These are phyloP conservation scores for Nematocida homosporus DNA, from an alignment of 371 early-diverging fungal species.

Conservation along the genomic window DNA sequence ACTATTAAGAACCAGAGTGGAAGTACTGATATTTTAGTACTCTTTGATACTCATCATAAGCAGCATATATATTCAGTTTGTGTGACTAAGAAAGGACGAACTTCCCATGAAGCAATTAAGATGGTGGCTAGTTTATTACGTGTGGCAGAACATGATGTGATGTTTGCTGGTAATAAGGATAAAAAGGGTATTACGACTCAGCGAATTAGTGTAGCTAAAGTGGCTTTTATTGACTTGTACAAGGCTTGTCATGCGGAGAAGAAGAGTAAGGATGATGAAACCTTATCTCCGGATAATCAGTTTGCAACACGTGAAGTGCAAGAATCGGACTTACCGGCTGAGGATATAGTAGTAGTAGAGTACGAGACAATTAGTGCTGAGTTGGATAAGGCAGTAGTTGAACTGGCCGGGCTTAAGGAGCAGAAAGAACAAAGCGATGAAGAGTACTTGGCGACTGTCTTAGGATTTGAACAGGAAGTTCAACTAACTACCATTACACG, in stretches of 20 bases:
- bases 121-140: slow-evolving; percentile 63
- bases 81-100: slow-evolving; percentile 60
- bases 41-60: slow-evolving; percentile 38
- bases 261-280: background rate
- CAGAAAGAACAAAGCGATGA: slow-evolving; percentile 3
- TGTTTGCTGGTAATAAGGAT: slow-evolving; percentile 96
- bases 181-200: slow-evolving; percentile 87
- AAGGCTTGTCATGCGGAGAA: slow-evolving; percentile 17
- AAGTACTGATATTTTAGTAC: slow-evolving; percentile 1
- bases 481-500: background rate
- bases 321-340: background rate
- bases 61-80: slow-evolving; percentile 52
- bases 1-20: slow-evolving; percentile 42
- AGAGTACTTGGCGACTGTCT: background rate
- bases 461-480: background rate
- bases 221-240: slow-evolving; percentile 53
- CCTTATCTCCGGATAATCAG: background rate
- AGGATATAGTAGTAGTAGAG: background rate
- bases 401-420: background rate
- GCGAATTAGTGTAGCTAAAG: slow-evolving; percentile 71
- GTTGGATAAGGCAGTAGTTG: background rate
- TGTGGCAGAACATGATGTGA: slow-evolving; percentile 67
- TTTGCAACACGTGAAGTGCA: background rate
- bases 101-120: slow-evolving; percentile 54
- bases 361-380: background rate